A percentile compares a stretch with the other conserved stretches of the same genome.
phyloP scores from a whole-genome alignment of 139 green algal genomes.

The Dunaliella primolecta region DNA sequence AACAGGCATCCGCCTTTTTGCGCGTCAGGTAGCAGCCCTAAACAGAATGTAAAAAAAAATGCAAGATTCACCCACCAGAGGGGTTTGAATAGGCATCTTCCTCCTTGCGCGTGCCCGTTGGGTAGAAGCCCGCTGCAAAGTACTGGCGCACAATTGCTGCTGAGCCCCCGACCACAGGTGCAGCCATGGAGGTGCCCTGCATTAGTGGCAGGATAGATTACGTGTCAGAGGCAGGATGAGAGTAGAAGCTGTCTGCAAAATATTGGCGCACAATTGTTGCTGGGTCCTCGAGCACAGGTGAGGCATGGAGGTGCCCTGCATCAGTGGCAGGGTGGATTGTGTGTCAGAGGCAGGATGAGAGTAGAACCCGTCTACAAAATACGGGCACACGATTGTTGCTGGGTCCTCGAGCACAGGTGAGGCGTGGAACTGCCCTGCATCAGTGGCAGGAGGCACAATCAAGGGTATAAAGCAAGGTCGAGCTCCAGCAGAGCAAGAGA shows the following conservation, averaged over 20 bases:
- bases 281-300: conserved; percentile 55
- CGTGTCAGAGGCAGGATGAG: too few species aligned
- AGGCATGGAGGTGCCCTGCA: conserved; percentile 84
- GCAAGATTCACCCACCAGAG: too few species aligned
- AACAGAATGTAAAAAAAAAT: too few species aligned
- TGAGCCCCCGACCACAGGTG: conserved; percentile 56
- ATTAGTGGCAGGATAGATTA: too few species aligned
- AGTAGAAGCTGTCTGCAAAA: conserved; percentile 70
- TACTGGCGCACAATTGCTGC: conserved; percentile 79
- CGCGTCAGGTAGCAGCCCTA: conserved; percentile 57
- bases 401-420: too few species aligned
- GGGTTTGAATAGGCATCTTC: neutral
- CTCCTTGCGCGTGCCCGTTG: conserved; percentile 19
- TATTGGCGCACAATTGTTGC: conserved; percentile 79
- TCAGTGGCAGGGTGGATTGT: too few species aligned
- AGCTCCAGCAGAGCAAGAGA: too few species aligned
- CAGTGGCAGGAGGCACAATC: too few species aligned
- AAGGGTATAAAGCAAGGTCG: too few species aligned
- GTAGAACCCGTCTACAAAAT: conserved; percentile 74
- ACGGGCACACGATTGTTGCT: conserved; percentile 73
- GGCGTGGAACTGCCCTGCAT: too few species aligned
- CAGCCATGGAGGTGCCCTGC: conserved; percentile 87
- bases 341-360: too few species aligned
- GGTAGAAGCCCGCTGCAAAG: conserved; percentile 70
- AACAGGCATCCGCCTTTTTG: neutral